Conservation (phyloP, 257 asterid species). For the Cruciata laevipes region DNA sequence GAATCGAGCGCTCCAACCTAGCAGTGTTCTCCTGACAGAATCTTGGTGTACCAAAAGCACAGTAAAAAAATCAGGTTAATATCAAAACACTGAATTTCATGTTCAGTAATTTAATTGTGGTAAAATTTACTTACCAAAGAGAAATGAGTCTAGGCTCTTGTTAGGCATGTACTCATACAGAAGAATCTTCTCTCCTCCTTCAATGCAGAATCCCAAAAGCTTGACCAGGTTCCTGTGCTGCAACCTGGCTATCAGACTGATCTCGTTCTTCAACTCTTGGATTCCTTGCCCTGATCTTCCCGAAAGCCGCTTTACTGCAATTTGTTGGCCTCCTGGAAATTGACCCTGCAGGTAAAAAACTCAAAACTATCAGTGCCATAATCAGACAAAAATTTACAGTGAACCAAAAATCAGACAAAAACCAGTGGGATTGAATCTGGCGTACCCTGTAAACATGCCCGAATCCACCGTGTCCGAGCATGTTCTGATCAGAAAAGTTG, state of each 20-base stretch:
- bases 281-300: constrained; percentile 69
- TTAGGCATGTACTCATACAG: constrained; percentile 89
- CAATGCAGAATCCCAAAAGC: constrained; percentile 74
- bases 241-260: constrained; percentile 60
- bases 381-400: neutral
- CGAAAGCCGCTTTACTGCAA: constrained; percentile 85
- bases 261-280: constrained; percentile 78
- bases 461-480: constrained; percentile 92
- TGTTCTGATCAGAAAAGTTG: constrained; percentile 49
- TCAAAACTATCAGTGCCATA: neutral
- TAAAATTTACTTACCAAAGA: constrained; percentile 50
- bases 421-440: no score
- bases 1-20: constrained; percentile 63
- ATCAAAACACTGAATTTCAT: neutral
- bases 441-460: constrained; percentile 76
- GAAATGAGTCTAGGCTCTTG: constrained; percentile 65
- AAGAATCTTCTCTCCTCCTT: constrained; percentile 73
- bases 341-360: constrained; percentile 39
- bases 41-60: constrained; percentile 3
- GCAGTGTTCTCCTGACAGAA: constrained; percentile 36
- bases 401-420: neutral
- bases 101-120: neutral
- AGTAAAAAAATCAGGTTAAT: neutral
- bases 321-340: constrained; percentile 49
- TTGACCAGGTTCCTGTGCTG: constrained; percentile 82